Evolutionary conservation across 2,329 filamentous ascomycete species (phyloP).

Genomic region (Gaeumannomyces sp.): DNA sequence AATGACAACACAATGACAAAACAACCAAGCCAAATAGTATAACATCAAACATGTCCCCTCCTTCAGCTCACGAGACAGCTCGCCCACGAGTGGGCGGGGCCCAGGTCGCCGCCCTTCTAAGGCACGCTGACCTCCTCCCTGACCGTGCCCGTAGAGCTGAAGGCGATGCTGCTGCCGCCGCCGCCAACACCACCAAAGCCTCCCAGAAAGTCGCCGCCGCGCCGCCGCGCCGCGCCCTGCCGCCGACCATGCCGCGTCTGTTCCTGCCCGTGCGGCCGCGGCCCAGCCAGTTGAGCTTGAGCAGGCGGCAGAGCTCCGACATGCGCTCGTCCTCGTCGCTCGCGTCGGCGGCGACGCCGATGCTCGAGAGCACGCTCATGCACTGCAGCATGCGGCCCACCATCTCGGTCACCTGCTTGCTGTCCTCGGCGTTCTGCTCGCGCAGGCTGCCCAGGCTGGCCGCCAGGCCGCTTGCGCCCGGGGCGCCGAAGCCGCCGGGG

Average conservation of each 20-base stretch:
- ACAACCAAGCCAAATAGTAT: not conserved
- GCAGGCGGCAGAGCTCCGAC: constrained; percentile 73
- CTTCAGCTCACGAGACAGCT: not conserved
- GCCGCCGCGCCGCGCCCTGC: constrained; percentile 38
- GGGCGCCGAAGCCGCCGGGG: constrained; percentile 23
- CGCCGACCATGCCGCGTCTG: constrained; percentile 80
- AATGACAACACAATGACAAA: not conserved
- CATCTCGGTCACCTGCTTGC: constrained; percentile 82
- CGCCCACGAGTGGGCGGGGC: too few relatives aligned
- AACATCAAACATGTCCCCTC: not conserved
- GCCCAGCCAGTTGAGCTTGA: constrained; percentile 97
- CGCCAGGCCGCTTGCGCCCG: constrained; percentile 14
- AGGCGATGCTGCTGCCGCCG: not conserved
- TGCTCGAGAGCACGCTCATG: constrained; percentile 76
- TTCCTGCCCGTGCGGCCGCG: constrained; percentile 85
- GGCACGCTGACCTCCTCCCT: constrained; percentile 36
- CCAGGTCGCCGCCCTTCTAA: constrained; percentile 7
- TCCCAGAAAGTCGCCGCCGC: constrained; percentile 16
- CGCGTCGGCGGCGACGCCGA: constrained; percentile 47
- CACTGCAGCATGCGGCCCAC: constrained; percentile 95
- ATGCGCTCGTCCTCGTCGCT: constrained; percentile 74
- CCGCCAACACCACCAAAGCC: constrained; percentile 3
- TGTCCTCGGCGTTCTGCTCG: constrained; percentile 59
- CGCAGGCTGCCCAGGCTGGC: constrained; percentile 27
- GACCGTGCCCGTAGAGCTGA: constrained; percentile 8